Base-by-base conservation (phyloP, 108 stramenopile genomes). In the Fragilaria radians region DNA sequence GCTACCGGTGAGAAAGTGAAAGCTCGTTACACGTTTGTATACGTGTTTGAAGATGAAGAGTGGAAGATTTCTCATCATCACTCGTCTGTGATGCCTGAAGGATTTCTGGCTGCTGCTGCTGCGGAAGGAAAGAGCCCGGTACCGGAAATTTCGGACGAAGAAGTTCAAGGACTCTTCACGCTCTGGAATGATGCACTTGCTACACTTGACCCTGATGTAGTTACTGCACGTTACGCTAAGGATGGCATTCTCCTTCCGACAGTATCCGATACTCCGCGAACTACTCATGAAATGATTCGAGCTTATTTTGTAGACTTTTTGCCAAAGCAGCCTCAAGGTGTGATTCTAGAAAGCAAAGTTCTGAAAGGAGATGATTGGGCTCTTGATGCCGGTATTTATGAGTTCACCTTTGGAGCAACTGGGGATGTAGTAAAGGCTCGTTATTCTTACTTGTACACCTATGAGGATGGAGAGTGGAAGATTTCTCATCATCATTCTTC, bases 41-140 rank as follows among this genome's bases (percentile, higher is more conserved):
- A 79, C 59, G 57, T 67, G 19, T 80, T 55, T 51, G 79, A 80
- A 48, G 79, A 74, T 66, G 79, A 76, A 7, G 76, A 80, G 30
- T 80, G 76, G 79, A 80, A 77, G 70, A 77, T 80, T 45, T 59
- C 73, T 46, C 76, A 81, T 27, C 80, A 81, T 59, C 80, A 81
- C 31, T 72, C 71, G 17, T 53, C 32, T 2, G 56, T 34, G n/a
- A 57, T 57, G 56, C 56, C 56, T 4, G 56, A 57, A 9, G 56
- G 31, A 27, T 7, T 21, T 22, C 14, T 51, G 7, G 14, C 50
- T 21, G 22, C 14, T 14, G 50, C 50, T 33, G 46, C 69, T n/a
- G n/a, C n/a, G n/a, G n/a, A n/a, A n/a, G n/a, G n/a, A n/a, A n/a
- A n/a, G n/a, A n/a, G n/a, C n/a, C n/a, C n/a, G n/a, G n/a, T n/a